Evolutionary conservation across 192 early-diverging fungal species (phyloP).

Genomic region (Podila epicladia): DNA sequence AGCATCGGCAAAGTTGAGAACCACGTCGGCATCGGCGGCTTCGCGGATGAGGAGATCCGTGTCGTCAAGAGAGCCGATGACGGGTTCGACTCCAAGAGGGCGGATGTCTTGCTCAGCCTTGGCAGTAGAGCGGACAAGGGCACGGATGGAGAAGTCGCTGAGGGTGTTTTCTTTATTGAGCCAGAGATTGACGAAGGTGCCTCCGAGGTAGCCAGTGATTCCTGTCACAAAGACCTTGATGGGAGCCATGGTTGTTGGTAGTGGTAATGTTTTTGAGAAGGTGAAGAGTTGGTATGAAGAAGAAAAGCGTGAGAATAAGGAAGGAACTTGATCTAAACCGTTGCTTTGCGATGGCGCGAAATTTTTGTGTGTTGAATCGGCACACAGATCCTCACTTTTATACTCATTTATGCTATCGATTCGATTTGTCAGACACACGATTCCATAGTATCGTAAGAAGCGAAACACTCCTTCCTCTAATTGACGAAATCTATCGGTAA

Average conservation of each 20-base stretch:
- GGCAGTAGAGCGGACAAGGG: neutral
- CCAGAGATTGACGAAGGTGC: neutral
- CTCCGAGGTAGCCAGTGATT: conserved; percentile 10
- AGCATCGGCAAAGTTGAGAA: conserved; percentile 3
- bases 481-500: too few relatives aligned
- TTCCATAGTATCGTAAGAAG: too few relatives aligned
- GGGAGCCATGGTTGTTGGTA: conserved; percentile 2
- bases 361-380: too few relatives aligned
- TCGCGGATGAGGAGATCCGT: neutral
- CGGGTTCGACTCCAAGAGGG: conserved; percentile 7
- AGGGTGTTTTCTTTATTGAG: neutral
- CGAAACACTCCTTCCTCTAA: too few relatives aligned
- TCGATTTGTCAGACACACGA: too few relatives aligned
- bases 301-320: neutral
- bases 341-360: too few relatives aligned
- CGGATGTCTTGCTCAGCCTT: conserved; percentile 9
- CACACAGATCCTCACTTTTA: too few relatives aligned
- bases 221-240: conserved; percentile 8
- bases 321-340: too few relatives aligned
- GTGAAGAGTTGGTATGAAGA: neutral
- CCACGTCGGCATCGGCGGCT: conserved; percentile 8
- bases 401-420: too few relatives aligned
- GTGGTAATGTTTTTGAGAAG: neutral
- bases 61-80: conserved; percentile 10
- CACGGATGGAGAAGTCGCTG: neutral